Conservation (phyloP, 2,329 filamentous ascomycete species). For the Leptographium galeiforme region DNA sequence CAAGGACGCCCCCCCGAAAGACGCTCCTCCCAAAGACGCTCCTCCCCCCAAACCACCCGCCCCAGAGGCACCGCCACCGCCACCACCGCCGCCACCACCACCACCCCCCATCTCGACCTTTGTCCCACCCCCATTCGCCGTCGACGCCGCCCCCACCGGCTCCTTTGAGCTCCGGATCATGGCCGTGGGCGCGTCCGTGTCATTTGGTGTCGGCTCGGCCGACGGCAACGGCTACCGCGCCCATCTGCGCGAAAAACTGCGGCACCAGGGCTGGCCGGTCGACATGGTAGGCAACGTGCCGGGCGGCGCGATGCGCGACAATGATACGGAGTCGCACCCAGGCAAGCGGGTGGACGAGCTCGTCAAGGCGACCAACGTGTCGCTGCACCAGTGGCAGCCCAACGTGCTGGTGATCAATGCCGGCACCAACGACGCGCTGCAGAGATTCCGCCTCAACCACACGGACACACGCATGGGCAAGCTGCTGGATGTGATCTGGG, state of each 20-base stretch:
- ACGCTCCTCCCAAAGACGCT: too few relatives aligned
- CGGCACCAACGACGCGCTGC: slow-evolving; percentile 14
- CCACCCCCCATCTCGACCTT: too few relatives aligned
- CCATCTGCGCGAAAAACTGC: slow-evolving; percentile 4
- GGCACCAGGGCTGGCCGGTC: slow-evolving; percentile 1
- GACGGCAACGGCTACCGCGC: slow-evolving; percentile 12
- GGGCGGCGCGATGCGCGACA: slow-evolving; percentile 3
- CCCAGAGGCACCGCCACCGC: too few relatives aligned
- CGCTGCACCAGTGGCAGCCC: slow-evolving; percentile 3
- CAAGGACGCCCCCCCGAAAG: too few relatives aligned
- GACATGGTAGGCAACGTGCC: slow-evolving; percentile 6
- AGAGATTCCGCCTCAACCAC: slow-evolving; percentile 1
- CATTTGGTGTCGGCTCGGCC: slow-evolving; percentile 21
- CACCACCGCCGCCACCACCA: too few relatives aligned
- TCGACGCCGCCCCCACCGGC: too few relatives aligned
- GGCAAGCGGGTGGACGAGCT: slow-evolving; percentile 7
- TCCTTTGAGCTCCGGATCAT: slow-evolving; percentile 23
- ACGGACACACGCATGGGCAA: slow-evolving; percentile 9
- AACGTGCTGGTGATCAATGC: slow-evolving; percentile 13
- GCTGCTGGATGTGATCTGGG: slow-evolving; percentile 12
- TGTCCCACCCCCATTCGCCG: too few relatives aligned
- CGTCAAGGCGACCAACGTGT: not conserved
- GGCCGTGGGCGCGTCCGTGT: slow-evolving; percentile 30
- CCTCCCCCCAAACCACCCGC: too few relatives aligned
- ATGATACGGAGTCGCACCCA: slow-evolving; percentile 1